Conservation (phyloP, 768 basidiomycete genomes). For the Kwoniella bestiolae region DNA sequence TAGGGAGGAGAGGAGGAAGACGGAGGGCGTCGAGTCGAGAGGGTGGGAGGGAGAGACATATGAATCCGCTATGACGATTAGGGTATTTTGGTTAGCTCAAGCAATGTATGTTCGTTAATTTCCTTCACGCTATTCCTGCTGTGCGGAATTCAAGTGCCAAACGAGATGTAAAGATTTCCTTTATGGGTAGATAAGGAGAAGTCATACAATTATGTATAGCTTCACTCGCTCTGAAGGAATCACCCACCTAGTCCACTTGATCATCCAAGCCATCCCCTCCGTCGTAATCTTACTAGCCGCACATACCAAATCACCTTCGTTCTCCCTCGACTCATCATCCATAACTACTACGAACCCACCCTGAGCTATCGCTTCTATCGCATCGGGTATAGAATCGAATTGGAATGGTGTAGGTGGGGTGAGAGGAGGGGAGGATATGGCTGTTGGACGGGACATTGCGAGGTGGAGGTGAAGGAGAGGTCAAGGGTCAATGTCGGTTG, state of each 20-base stretch:
- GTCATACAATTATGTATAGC: no score
- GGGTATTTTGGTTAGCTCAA: no score
- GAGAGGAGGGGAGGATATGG: conserved; percentile 17
- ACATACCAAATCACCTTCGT: conserved; percentile 95
- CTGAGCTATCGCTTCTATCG: conserved; percentile 71
- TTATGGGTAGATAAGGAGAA: no score
- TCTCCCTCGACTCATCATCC: conserved; percentile 95
- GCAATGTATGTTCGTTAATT: no score
- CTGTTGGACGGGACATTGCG: conserved; percentile 41
- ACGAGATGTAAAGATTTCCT: no score
- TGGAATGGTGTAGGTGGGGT: conserved; percentile 48
- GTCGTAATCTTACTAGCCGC: conserved; percentile 82
- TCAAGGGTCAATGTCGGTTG: not conserved
- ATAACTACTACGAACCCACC: conserved; percentile 96
- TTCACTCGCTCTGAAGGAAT: no score
- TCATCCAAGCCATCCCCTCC: conserved; percentile 99
- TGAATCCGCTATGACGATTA: conserved; percentile 73
- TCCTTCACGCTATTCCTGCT: no score
- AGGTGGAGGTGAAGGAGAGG: not conserved
- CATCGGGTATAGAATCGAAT: conserved; percentile 81
- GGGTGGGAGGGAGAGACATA: conserved; percentile 82
- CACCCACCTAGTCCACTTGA: conserved; percentile 84
- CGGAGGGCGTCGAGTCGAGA: conserved; percentile 75
- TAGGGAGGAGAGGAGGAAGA: conserved; percentile 65
- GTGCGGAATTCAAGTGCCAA: no score